Base-by-base conservation (phyloP, 1,284 basidiomycete species). In the Ustilago curta region DNA sequence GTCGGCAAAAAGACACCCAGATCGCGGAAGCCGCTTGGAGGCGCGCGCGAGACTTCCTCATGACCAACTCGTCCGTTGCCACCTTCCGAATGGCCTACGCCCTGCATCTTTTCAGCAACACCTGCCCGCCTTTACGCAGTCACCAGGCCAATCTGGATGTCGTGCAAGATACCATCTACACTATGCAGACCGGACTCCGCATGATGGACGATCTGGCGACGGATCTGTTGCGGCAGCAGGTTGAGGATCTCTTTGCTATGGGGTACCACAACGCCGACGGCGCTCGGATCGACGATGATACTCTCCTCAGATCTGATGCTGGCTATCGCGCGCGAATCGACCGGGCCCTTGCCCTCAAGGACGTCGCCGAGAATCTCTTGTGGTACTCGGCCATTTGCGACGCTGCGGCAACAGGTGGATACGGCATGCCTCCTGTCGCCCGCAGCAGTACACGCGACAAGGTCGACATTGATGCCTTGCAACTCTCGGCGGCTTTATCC, bases 31-130 rank as follows among this genome's bases (percentile, higher is more conserved):
- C 70, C 2, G 62, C 70, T 23, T 73, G 70, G 70, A 55, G 52
- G 23, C 51, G 70, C 23, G 70, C 70, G 37, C 61, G 70, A 29
- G 59, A 73, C 51, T 73, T 65, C 31, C 58, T 73, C 12, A 64
- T 69, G 70, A 18, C 48, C 45, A 50, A 73, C 47, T 68, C 70
- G 19, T 63, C 70, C 31, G 61, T 69, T n/a, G 48, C 58, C 3
- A 73, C 70, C 9, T 73, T 73, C 52, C 65, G 70, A 4, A 73
- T 73, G 70, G 65, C 70, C 11, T 73, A 73, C 45, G 70, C 70
- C 0, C 45, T 68, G 16, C 70, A 73, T 29, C 61, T 73, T 21
- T 73, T 73, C 59, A 56, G 56, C 61, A 73, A 69, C 43, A 65
- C 70, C 7, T 73, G 70, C 40, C 70, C 70, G 18, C 70, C 70